Conservation (phyloP, 805 yeast species). For the Brettanomyces nanus region DNA sequence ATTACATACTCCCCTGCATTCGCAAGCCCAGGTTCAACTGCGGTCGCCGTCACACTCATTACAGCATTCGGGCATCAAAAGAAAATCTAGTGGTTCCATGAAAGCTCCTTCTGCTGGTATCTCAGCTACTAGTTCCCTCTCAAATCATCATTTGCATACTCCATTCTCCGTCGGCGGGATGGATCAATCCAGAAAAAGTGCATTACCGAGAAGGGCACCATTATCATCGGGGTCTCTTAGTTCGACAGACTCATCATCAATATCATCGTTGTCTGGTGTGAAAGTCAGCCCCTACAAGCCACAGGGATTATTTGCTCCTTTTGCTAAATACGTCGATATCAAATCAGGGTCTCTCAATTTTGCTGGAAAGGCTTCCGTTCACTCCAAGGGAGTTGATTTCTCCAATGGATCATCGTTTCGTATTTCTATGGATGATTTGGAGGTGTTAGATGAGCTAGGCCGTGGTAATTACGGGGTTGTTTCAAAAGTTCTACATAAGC, state of each 20-base stretch:
- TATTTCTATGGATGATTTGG: conserved; percentile 77
- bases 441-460: conserved; percentile 81
- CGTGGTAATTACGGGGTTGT: conserved; percentile 97
- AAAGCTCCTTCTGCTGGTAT: not conserved
- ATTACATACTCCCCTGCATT: not conserved
- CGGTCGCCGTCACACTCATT: too few species aligned
- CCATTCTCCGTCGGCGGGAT: too few species aligned
- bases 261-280: not conserved
- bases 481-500: conserved; percentile 84
- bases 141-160: too few species aligned
- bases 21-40: too few species aligned
- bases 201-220: not conserved
- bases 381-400: conserved; percentile 88
- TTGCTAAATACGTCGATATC: conserved; percentile 82
- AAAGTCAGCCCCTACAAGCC: conserved; percentile 22
- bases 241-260: not conserved
- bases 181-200: not conserved
- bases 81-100: too few species aligned
- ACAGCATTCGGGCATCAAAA: too few species aligned
- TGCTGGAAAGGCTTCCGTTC: conserved; percentile 87
- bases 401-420: conserved; percentile 80
- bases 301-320: conserved; percentile 69
- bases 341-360: conserved; percentile 88
- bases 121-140: not conserved
- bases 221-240: not conserved